Percentiles rank a stretch among this genome's conserved stretches.
Evolutionary conservation across 2,329 filamentous ascomycete species (phyloP).

Genomic region (Aspergillus brasiliensis): DNA sequence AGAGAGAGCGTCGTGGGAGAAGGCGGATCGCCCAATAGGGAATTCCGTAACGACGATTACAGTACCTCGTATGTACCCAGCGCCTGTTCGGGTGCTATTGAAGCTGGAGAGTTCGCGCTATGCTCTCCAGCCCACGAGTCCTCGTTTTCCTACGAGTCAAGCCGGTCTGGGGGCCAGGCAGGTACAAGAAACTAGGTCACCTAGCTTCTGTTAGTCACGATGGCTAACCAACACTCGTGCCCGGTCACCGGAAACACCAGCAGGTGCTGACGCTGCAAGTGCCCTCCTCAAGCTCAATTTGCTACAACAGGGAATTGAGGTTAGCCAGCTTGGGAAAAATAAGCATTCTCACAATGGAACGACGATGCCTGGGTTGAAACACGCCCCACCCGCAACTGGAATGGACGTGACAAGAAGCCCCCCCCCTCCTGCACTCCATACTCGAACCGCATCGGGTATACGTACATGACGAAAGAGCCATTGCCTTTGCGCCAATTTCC

Average conservation of each 20-base stretch:
- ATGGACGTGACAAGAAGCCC: not conserved
- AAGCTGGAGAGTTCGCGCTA: not conserved
- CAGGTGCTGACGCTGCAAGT: not conserved
- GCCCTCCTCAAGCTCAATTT: not conserved
- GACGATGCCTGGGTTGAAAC: not conserved
- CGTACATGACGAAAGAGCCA: not conserved
- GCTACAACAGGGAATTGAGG: not conserved
- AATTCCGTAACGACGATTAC: constrained; percentile 13
- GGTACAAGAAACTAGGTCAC: not conserved
- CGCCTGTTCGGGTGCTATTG: not conserved
- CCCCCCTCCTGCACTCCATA: not conserved
- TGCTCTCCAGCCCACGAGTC: not conserved
- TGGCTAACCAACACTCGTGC: not conserved
- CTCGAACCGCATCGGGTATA: not conserved
- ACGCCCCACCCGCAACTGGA: not conserved
- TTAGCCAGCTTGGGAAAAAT: constrained; percentile 8
- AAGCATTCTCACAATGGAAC: constrained; percentile 12
- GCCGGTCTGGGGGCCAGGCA: not conserved
- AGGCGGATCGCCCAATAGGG: constrained; percentile 16
- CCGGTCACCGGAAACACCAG: not conserved
- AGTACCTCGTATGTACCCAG: not conserved
- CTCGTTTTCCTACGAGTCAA: not conserved
- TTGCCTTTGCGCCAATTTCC: not conserved
- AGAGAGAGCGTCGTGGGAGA: too few species aligned
- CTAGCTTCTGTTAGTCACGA: not conserved